Evolutionary conservation across 352 stramenopile genomes (phyloP), one percentile per base, ranked within the genome.

Genomic region (Aphanomyces euteiches): DNA sequence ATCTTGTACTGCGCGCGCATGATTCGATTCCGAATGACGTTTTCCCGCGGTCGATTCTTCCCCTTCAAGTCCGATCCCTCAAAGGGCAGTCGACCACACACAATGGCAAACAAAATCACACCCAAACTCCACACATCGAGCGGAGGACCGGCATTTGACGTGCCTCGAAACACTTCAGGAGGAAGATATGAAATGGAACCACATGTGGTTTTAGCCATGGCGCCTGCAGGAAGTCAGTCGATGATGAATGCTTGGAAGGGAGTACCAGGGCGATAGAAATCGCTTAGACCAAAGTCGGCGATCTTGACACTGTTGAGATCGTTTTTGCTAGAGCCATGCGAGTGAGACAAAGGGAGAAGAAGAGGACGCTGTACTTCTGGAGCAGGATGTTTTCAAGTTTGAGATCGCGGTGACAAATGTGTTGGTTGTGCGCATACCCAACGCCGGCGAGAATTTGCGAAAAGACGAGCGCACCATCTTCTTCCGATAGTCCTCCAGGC

Each of bases 71-170:
- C 85, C 17, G 73, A 78, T 2, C 87, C 87, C 79, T 96, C 88
- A 50, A 96, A 96, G 1, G 88, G 88, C 7, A 95, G 59, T 45
- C 87, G 77, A 36, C 88, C 87, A 72, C 85, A 95, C 38, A 96
- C 76, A 50, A 94, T 83, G 12, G 87, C 87, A 73, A 94, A 96
- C 19, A 95, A 68, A 65, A 96, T 95, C 21, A 96, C 83, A 59
- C 89, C 89, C 45, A 95, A 74, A 78, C 87, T 94, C 91, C 91
- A 97, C 13, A 96, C 84, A 77, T 97, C 91, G 19, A 97, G 80
- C 34, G 91, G 91, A 7, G 89, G 89, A 3, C 87, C 86, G 13
- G 83, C 85, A 58, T 91, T 92, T 5, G 83, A 91, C 57, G 84
- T 91, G n/a, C 83, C 85, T 60, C 80, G 79, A 73, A 92, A 95